Conservation (phyloP, 306 rosid species). For the Malus fusca region DNA sequence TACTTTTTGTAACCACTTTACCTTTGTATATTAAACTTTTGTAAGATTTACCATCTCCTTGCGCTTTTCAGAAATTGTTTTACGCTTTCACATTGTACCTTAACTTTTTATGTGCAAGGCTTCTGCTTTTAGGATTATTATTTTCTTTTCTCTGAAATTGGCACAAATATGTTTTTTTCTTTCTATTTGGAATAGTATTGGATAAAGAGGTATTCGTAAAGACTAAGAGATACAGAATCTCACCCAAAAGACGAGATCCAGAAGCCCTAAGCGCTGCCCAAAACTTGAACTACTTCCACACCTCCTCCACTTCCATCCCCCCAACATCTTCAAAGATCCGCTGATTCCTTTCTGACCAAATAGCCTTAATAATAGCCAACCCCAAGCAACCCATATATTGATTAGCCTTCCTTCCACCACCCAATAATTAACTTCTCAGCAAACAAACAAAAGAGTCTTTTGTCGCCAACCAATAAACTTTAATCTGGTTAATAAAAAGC, state of each 20-base stretch:
- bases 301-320: no score
- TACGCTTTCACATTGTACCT: background rate
- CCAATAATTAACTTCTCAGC: background rate
- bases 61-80: background rate
- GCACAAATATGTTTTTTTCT: background rate
- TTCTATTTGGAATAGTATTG: no score
- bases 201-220: no score
- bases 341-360: no score
- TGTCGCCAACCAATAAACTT: background rate
- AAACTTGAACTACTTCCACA: no score
- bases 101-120: background rate
- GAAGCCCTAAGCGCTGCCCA: no score
- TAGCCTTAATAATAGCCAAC: background rate
- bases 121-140: background rate
- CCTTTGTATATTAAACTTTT: background rate
- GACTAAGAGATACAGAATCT: no score
- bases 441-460: background rate
- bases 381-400: background rate
- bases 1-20: background rate
- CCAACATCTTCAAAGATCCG: no score
- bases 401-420: background rate
- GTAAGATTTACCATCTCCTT: background rate
- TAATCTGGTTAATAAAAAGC: background rate
- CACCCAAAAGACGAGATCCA: no score
- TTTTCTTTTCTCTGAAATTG: background rate